phyloP scores from a whole-genome alignment of 192 early-diverging fungal genomes.

The Backusella westeae region DNA sequence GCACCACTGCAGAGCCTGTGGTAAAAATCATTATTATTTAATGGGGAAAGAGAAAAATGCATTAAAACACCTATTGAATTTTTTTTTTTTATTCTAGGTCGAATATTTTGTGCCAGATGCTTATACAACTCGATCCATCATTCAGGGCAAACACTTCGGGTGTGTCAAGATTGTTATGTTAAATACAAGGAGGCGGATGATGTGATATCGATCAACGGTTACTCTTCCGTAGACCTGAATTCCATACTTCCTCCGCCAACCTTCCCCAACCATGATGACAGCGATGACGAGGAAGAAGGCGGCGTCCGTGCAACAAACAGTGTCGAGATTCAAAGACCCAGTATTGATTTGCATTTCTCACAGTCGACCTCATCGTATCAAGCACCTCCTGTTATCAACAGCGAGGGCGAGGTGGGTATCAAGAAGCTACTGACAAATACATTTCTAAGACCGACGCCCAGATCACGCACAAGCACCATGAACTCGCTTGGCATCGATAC shows the following conservation, averaged over 20 bases:
- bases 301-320: background rate
- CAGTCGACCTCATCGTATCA: constrained; percentile 14
- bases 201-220: constrained; percentile 24
- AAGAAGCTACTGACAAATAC: constrained; percentile 24
- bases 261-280: background rate
- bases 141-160: constrained; percentile 60
- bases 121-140: constrained; percentile 50
- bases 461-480: constrained; percentile 34
- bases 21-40: constrained; percentile 28
- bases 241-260: background rate
- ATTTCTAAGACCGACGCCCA: constrained; percentile 11
- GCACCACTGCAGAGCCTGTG: constrained; percentile 84
- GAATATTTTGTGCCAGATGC: constrained; percentile 78
- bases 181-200: constrained; percentile 48
- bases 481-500: constrained; percentile 25
- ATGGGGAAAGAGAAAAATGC: background rate
- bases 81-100: constrained; percentile 34
- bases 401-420: background rate
- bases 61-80: background rate
- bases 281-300: constrained; percentile 3
- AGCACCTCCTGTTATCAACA: background rate
- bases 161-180: constrained; percentile 61
- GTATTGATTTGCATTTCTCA: constrained; percentile 5
- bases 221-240: constrained; percentile 9
- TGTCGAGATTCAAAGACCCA: constrained; percentile 12